Evolutionary conservation across 2,329 filamentous ascomycete species (phyloP).

Genomic region (Ophiostoma sp.): DNA sequence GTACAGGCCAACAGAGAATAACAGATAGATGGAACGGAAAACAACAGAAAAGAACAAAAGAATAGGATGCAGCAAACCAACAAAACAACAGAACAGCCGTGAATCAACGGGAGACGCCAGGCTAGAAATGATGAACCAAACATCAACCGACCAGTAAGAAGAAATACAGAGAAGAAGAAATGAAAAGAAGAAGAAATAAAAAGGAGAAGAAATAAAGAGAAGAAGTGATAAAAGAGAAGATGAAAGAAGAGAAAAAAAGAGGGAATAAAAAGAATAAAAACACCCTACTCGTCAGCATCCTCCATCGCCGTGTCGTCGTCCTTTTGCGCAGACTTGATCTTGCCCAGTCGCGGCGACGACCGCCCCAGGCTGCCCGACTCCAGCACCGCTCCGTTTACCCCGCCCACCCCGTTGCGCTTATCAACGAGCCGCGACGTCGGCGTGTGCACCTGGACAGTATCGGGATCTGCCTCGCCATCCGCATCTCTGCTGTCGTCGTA

Average conservation of each 20-base stretch:
- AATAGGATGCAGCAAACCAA: background rate
- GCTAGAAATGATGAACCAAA: background rate
- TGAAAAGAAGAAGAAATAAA: background rate
- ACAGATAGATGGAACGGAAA: background rate
- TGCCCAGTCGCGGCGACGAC: constrained; percentile 29
- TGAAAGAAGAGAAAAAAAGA: background rate
- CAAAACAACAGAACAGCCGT: background rate
- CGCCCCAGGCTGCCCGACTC: constrained; percentile 26
- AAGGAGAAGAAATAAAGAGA: background rate
- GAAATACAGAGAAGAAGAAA: background rate
- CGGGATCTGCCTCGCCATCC: constrained; percentile 23
- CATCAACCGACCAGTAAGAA: background rate
- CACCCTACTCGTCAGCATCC: constrained; percentile 25
- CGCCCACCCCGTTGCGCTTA: constrained; percentile 28
- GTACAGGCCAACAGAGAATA: background rate
- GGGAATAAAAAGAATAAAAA: background rate
- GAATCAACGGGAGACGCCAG: constrained; percentile 5
- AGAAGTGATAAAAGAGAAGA: background rate
- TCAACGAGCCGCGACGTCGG: constrained; percentile 33
- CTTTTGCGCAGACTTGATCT: constrained; percentile 21
- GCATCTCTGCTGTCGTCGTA: constrained; percentile 26
- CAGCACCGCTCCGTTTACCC: constrained; percentile 21
- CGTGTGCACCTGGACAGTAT: constrained; percentile 36
- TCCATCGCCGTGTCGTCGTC: constrained; percentile 31
- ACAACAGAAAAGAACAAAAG: background rate